Evolutionary conservation across 805 yeast genomes (phyloP), one percentile per base, ranked within the genome.

Genomic region (Cyberlindnera meyerae): DNA sequence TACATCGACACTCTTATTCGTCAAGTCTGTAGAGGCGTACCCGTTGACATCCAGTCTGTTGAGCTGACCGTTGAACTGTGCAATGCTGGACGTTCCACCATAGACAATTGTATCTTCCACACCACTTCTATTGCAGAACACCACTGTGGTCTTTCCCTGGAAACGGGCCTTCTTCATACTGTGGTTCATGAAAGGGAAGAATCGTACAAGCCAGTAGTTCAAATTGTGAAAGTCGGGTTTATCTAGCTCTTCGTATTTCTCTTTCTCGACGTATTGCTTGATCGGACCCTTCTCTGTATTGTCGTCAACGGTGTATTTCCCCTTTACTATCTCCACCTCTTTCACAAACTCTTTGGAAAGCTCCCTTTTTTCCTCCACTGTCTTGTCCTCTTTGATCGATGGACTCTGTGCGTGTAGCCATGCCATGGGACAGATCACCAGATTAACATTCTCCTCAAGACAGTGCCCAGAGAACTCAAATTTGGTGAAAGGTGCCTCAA

Each of bases 371-470:
- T 34, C 35, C 1, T 40, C 39, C 3, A 16, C 25, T 1, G 43
- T 27, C 5, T 35, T 30, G 45, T 52, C 56, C 9, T 54, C 50
- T 12, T 48, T 45, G 25, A 60, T 51, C 44, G 69, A 65, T 1
- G 57, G 57, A 1, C 87, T 72, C 30, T 61, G 53, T 0, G 73
- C 63, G 27, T 73, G 70, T 44, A 86, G 64, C 97, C 97, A 89
- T 0, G 94, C 94, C 73, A 83, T 87, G 2, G 96, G 95, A 42
- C 82, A 75, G 11, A 89, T 53, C 1, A 85, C 66, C 38, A 89
- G 59, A 24, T 73, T 67, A 0, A 75, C 73, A 9, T 64, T 51
- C 29, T 76, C 68, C 0, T 58, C 48, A 15, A 63, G 53, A 40
- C 83, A 77, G 35, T 67, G 66, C 20, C 60, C 55, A 0, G 89